Base-by-base conservation (phyloP, 345 rosid genomes). In the Heritiera fomes region DNA sequence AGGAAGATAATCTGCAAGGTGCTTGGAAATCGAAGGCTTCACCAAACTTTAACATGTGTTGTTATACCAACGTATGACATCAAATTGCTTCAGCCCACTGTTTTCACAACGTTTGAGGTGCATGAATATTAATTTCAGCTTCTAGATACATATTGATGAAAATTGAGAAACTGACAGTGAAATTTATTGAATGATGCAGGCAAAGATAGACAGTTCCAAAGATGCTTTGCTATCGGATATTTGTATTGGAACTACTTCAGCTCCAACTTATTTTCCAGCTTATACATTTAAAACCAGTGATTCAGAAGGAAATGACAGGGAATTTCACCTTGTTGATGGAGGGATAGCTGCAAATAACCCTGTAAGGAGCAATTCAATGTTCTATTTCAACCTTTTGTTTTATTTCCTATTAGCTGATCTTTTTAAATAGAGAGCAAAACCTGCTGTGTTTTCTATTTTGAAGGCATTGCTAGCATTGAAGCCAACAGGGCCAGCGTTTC, bases 251-350 rank as follows among this genome's bases (percentile, higher is more conserved):
- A 88, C 91, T 38, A 86, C 90, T 56, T 89, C 91, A 1, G 89
- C 93, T 14, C 93, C 93, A 43, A 90, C 91, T 71, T 90, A 86
- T 71, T 86, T 90, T 58, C 93, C 90, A 0, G 89, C 89, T 13
- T 83, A 88, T 74, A 38, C 32, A 32, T 90, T 90, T 45, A 75
- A 78, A 49, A 86, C 87, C 55, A 15, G 71, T 47, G 82, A 80
- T 40, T 20, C 58, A 1, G 30, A 40, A 6, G 87, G 86, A 4
- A 62, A 82, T 38, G 43, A 61, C 10, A 61, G 70, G 69, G 77
- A 85, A 38, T 90, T 90, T 81, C 78, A 87, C 70, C 87, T 90
- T 13, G 78, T 88, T 2, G 90, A 90, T 65, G 90, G 89, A 1
- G 89, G 91, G 17, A 81, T 90, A 1, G 88, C 93, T 0, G 91